These are phyloP conservation scores for Ramularia collo-cygni DNA, from an alignment of 2,329 filamentous ascomycete genomes.

Conservation along the genomic window DNA sequence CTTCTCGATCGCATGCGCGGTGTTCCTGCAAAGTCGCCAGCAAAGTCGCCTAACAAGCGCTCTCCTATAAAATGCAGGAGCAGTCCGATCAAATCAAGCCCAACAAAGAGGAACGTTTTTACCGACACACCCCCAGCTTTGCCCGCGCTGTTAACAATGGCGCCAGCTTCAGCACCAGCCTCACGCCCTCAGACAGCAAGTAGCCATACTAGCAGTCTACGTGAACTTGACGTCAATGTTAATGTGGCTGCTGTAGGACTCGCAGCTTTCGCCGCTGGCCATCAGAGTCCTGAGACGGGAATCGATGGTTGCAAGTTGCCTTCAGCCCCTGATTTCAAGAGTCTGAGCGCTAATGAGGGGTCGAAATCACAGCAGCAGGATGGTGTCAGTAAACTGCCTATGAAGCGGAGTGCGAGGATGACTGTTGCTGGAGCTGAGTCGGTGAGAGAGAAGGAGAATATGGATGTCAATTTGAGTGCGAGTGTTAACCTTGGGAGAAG, in stretches of 20 bases:
- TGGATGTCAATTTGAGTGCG: constrained; percentile 35
- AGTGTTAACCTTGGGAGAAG: constrained; percentile 37
- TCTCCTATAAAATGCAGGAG: constrained; percentile 19
- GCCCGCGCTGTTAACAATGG: constrained; percentile 4
- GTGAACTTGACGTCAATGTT: constrained; percentile 47
- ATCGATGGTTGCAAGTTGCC: constrained; percentile 20
- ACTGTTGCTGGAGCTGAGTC: constrained; percentile 32
- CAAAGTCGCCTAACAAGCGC: constrained; percentile 26
- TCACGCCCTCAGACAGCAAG: constrained; percentile 24
- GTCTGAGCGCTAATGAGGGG: constrained; percentile 34
- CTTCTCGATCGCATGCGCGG: constrained; percentile 49
- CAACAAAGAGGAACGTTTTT: constrained; percentile 29
- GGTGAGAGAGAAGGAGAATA: constrained; percentile 26
- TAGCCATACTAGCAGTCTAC: constrained; percentile 30
- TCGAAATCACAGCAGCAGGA: background rate
- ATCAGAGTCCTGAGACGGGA: constrained; percentile 28
- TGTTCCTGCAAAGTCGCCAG: constrained; percentile 31
- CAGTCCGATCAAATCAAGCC: constrained; percentile 27
- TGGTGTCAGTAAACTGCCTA: constrained; percentile 37
- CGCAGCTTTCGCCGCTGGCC: constrained; percentile 14
- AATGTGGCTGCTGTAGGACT: constrained; percentile 27
- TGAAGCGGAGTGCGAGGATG: constrained; percentile 34
- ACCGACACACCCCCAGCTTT: constrained; percentile 26
- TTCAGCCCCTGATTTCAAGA: constrained; percentile 36
- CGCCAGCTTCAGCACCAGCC: constrained; percentile 19